phyloP scores from a whole-genome alignment of 495 filamentous ascomycete genomes.

The Chaetomium tenue region DNA sequence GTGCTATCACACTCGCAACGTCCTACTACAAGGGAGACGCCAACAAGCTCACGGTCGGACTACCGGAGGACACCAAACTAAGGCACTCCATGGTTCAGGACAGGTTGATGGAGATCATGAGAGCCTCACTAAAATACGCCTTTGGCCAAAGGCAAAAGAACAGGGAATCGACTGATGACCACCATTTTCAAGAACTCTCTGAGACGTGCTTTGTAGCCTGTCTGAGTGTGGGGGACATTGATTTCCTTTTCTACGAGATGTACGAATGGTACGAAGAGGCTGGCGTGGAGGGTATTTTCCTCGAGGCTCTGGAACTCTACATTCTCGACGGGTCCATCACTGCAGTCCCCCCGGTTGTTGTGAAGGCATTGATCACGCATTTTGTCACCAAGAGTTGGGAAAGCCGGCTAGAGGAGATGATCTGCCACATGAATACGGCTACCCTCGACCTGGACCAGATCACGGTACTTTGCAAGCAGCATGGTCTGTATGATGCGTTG shows the following conservation, averaged over 20 bases:
- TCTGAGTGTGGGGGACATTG: slow-evolving; percentile 66
- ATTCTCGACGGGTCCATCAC: slow-evolving; percentile 75
- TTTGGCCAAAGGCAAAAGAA: slow-evolving; percentile 63
- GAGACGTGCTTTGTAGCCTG: slow-evolving; percentile 81
- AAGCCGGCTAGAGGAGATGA: slow-evolving; percentile 83
- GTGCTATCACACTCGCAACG: slow-evolving; percentile 84
- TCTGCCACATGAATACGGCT: slow-evolving; percentile 84
- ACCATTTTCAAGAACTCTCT: slow-evolving; percentile 73
- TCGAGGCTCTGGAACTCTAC: slow-evolving; percentile 81
- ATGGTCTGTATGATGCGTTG: slow-evolving; percentile 89
- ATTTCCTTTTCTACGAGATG: slow-evolving; percentile 87
- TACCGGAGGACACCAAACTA: slow-evolving; percentile 76
- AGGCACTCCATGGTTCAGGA: slow-evolving; percentile 83
- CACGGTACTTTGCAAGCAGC: slow-evolving; percentile 82
- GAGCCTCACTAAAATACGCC: slow-evolving; percentile 86
- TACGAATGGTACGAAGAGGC: slow-evolving; percentile 86
- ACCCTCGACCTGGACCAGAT: slow-evolving; percentile 95
- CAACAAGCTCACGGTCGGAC: slow-evolving; percentile 86
- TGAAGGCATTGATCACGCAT: slow-evolving; percentile 81
- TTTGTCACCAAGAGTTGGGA: slow-evolving; percentile 71
- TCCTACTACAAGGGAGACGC: slow-evolving; percentile 85
- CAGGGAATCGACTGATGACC: slow-evolving; percentile 51
- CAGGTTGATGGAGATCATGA: slow-evolving; percentile 89
- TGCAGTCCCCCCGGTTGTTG: slow-evolving; percentile 72
- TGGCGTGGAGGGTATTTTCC: slow-evolving; percentile 68